phyloP scores from a whole-genome alignment of 306 rosid species.

The Vigna mungo region DNA sequence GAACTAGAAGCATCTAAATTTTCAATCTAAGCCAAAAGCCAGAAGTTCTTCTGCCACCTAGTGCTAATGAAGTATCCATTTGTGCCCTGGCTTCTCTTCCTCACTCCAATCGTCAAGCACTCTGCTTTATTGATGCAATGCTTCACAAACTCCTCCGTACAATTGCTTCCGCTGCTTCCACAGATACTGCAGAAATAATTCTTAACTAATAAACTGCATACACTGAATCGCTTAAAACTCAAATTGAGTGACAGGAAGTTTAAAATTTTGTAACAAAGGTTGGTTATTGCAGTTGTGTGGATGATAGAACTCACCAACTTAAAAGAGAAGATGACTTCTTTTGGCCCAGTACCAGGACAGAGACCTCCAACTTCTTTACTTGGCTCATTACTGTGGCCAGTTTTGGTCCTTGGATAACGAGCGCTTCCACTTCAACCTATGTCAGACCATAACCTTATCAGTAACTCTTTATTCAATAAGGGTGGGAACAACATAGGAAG shows the following conservation, averaged over 20 bases:
- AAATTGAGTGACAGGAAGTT: not conserved
- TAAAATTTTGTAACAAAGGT: not conserved
- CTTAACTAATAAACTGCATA: not conserved
- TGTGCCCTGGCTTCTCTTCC: constrained; percentile 86
- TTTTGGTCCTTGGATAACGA: constrained; percentile 89
- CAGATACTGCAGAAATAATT: constrained; percentile 62
- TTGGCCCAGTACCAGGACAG: constrained; percentile 92
- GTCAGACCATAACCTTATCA: constrained; percentile 21
- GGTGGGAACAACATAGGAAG: constrained; percentile 31
- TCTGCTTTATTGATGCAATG: constrained; percentile 80
- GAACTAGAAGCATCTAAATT: constrained; percentile 16
- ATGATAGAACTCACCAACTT: constrained; percentile 71
- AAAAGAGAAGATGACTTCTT: constrained; percentile 72
- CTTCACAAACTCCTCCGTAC: constrained; percentile 80
- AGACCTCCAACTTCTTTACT: constrained; percentile 91
- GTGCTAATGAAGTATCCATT: constrained; percentile 88
- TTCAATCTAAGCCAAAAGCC: constrained; percentile 83
- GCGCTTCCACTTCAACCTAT: constrained; percentile 91
- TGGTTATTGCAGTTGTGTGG: constrained; percentile 24
- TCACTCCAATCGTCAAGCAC: constrained; percentile 94
- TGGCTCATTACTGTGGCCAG: constrained; percentile 79
- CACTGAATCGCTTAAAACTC: not conserved
- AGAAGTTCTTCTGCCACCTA: constrained; percentile 95
- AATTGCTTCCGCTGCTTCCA: constrained; percentile 61
- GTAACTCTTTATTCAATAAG: not conserved